These are phyloP conservation scores for Paragyromitra xinjiangensis DNA, from an alignment of 495 filamentous ascomycete genomes.

Conservation along the genomic window DNA sequence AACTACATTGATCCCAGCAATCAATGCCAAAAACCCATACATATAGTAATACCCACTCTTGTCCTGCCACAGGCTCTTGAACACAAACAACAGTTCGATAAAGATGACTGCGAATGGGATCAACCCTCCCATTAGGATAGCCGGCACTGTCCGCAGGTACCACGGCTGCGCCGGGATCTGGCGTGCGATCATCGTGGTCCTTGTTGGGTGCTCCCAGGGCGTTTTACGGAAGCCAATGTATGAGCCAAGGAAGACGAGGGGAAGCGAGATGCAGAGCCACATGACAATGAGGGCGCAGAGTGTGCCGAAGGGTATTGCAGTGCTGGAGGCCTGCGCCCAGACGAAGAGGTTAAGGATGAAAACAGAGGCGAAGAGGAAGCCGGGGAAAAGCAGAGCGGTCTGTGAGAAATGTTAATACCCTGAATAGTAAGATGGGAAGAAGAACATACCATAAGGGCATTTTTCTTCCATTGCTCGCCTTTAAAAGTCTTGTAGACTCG, in stretches of 20 bases:
- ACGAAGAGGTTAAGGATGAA: constrained; percentile 92
- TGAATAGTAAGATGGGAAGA: constrained; percentile 51
- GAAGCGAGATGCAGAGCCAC: constrained; percentile 90
- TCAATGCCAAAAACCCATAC: constrained; percentile 86
- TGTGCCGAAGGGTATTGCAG: constrained; percentile 87
- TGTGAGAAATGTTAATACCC: not conserved
- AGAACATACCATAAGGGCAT: constrained; percentile 70
- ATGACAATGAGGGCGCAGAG: constrained; percentile 78
- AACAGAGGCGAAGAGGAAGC: constrained; percentile 77
- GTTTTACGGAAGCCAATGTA: constrained; percentile 78
- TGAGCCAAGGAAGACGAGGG: constrained; percentile 84
- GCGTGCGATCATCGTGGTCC: constrained; percentile 75
- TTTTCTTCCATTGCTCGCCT: constrained; percentile 79
- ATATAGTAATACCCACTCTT: constrained; percentile 96
- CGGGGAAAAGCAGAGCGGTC: constrained; percentile 85
- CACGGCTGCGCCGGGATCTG: constrained; percentile 82
- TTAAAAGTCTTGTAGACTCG: constrained; percentile 88
- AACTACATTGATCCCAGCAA: constrained; percentile 76
- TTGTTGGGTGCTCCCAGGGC: constrained; percentile 88
- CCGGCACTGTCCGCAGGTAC: constrained; percentile 73
- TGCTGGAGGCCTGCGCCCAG: constrained; percentile 91
- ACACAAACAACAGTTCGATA: constrained; percentile 91
- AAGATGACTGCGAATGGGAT: constrained; percentile 93
- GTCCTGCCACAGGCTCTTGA: constrained; percentile 90
- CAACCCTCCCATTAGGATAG: constrained; percentile 78